Conservation (phyloP, 768 basidiomycete species). For the Dictyophora rubrovolvata region DNA sequence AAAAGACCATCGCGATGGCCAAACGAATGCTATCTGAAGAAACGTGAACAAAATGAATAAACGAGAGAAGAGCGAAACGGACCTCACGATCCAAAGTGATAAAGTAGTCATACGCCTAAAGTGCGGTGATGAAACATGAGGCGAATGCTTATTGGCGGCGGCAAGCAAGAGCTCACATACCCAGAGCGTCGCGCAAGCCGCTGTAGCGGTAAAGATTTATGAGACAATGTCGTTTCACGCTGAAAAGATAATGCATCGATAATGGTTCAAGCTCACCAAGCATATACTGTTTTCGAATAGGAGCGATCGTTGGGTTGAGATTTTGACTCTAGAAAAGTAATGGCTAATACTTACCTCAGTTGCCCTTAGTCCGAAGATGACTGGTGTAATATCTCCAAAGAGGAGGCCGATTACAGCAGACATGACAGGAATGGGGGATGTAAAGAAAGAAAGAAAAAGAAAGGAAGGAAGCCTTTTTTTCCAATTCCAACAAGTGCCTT, state of each 20-base stretch:
- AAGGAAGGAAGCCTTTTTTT: not conserved
- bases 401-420: not conserved
- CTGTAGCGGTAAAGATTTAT: not conserved
- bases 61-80: not conserved
- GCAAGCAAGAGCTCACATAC: not conserved
- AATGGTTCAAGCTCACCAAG: not conserved
- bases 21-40: not conserved
- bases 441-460: not conserved
- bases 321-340: not conserved
- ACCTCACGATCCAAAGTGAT: not conserved
- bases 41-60: not conserved
- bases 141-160: not conserved
- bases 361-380: not conserved
- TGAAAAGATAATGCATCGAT: not conserved
- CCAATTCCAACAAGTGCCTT: no score
- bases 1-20: not conserved
- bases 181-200: not conserved
- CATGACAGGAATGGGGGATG: not conserved
- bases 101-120: not conserved
- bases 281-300: not conserved
- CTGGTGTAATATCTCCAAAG: not conserved
- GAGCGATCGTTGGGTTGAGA: not conserved
- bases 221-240: not conserved
- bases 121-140: not conserved
- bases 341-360: not conserved